Percentiles rank a stretch among this genome's conserved stretches.
These are phyloP conservation scores for Mycena capillaripes DNA, from an alignment of 768 basidiomycete genomes.

Conservation along the genomic window DNA sequence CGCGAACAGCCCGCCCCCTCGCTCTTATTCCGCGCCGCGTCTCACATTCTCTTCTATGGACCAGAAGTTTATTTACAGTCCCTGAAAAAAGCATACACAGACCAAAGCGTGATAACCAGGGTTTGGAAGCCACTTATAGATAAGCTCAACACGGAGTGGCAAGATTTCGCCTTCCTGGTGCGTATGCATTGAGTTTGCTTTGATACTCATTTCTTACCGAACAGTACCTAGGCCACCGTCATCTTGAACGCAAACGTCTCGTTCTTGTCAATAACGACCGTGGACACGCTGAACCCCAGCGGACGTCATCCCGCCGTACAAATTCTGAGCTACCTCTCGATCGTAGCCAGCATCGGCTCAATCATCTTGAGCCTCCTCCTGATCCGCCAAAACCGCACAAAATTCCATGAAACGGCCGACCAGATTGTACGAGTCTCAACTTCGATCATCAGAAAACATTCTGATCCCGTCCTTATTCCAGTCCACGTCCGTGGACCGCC, in stretches of 20 bases:
- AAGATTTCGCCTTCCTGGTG: constrained; percentile 58
- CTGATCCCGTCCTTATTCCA: background rate
- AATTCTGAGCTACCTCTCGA: constrained; percentile 51
- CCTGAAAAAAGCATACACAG: constrained; percentile 56
- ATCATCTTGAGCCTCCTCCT: constrained; percentile 49
- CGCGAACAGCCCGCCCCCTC: background rate
- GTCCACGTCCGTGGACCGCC: constrained; percentile 33
- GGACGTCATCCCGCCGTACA: constrained; percentile 42
- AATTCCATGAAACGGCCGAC: constrained; percentile 38
- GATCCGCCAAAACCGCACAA: constrained; percentile 45
- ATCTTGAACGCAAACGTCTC: constrained; percentile 58
- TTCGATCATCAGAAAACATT: background rate
- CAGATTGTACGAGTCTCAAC: constrained; percentile 41
- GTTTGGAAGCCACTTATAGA: constrained; percentile 54
- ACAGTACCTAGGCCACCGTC: constrained; percentile 51
- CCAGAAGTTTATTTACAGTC: constrained; percentile 50
- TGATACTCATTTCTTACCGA: background rate
- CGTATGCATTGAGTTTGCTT: constrained; percentile 10
- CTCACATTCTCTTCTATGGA: constrained; percentile 51
- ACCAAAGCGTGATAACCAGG: constrained; percentile 45
- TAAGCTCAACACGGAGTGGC: constrained; percentile 50
- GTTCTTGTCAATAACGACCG: constrained; percentile 55
- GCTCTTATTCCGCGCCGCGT: constrained; percentile 39
- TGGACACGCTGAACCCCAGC: constrained; percentile 6
- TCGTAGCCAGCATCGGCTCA: constrained; percentile 48